Evolutionary conservation across 2,329 filamentous ascomycete genomes (phyloP).

Genomic region (Xylaria sp.): DNA sequence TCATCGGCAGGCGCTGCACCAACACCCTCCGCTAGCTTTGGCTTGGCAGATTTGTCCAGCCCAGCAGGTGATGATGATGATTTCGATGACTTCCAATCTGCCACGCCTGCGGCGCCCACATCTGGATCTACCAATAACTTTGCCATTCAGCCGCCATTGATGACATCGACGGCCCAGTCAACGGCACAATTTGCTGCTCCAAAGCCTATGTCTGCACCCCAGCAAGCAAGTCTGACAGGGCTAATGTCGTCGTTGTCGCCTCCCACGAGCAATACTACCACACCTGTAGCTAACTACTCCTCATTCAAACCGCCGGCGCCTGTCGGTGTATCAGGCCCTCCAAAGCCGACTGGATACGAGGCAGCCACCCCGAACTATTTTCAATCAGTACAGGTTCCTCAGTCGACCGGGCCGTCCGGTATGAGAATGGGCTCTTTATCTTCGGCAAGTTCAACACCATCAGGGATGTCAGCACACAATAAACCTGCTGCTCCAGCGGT

Average conservation of each 20-base stretch:
- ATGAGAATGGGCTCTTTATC: constrained; percentile 29
- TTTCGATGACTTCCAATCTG: constrained; percentile 97
- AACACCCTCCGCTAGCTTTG: constrained; percentile 52
- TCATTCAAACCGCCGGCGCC: constrained; percentile 60
- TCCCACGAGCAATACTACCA: constrained; percentile 61
- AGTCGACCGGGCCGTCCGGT: constrained; percentile 41
- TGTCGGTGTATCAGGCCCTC: constrained; percentile 47
- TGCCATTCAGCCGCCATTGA: constrained; percentile 53
- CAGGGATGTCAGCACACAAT: constrained; percentile 53
- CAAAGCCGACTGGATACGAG: constrained; percentile 71
- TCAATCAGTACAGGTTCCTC: constrained; percentile 69
- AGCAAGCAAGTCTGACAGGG: constrained; percentile 79
- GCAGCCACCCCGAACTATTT: constrained; percentile 91
- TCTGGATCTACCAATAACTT: constrained; percentile 52
- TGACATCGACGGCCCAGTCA: constrained; percentile 58
- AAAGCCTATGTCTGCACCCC: constrained; percentile 81
- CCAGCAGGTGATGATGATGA: constrained; percentile 77
- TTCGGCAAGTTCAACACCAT: constrained; percentile 34
- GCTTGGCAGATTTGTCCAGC: constrained; percentile 53
- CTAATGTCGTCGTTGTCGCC: constrained; percentile 86
- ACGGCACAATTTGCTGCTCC: constrained; percentile 78
- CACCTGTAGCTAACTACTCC: constrained; percentile 67
- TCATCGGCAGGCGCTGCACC: constrained; percentile 47
- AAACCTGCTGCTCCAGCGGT: constrained; percentile 51
- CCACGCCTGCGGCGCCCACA: constrained; percentile 61